Base-by-base conservation (phyloP, 2,329 filamentous ascomycete genomes). In the Penicillium sp. region DNA sequence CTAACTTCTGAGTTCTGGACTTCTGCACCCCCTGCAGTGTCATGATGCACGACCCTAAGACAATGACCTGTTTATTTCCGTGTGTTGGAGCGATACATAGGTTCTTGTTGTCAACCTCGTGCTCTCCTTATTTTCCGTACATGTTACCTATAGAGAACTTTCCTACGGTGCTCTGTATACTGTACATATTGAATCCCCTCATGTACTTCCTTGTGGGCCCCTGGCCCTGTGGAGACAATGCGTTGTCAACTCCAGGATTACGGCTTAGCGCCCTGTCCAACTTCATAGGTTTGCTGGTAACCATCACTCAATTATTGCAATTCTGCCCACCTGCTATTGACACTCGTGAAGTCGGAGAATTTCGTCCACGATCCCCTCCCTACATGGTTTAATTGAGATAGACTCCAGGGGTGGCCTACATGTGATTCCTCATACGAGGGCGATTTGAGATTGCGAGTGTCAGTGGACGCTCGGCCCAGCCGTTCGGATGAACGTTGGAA, bases 331-430 rank as follows among this genome's bases (percentile, higher is more conserved):
- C 39, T 50, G 39, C 29, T 47, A 47, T 44, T 37, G 35, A 24
- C n/a, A n/a, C 46, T 57, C 52, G 52, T 57, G 52, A 46, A 32
- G 24, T 50, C 58, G 58, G 58, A 60, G 53, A 56, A 48, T 59
- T 58, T 32, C 15, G 4, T 31, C 37, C 58, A 60, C 52, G 56
- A 59, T 49, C 49, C 43, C 56, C 56, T 59, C 53, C 47, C 50
- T 54, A 44, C 48, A 37, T 46, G 44, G 43, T 39, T n/a, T 50
- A 46, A 58, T 59, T 44, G 53, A 6, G 43, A 56, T 56, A 35
- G 27, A 31, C 33, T 28, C 39, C 35, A 47, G 54, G 56, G 52
- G 29, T 46, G 28, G 25, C 23, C 41, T 44, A 48, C 47, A 57
- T 44, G 15, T 48, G 57, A 55, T 49, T 41, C 42, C 44, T 59